Conservation (phyloP, 2,329 filamentous ascomycete genomes). For the Periconia sp. region DNA sequence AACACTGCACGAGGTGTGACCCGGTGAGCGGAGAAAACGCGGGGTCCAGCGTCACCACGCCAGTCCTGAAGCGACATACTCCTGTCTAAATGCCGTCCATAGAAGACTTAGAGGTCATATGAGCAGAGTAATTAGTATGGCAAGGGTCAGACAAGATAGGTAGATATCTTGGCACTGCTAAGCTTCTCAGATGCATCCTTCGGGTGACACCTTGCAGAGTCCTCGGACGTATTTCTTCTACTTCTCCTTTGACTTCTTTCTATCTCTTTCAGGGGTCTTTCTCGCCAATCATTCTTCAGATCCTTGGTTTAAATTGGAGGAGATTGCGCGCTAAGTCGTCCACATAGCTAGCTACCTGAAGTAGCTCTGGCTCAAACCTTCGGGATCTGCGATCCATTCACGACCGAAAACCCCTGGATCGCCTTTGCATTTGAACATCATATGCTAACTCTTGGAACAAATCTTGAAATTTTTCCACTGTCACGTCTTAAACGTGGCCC, state of each 20-base stretch:
- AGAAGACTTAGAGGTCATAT: background rate
- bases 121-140: background rate
- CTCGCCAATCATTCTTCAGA: too few relatives aligned
- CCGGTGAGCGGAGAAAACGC: background rate
- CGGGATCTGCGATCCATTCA: too few relatives aligned
- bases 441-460: background rate
- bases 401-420: background rate
- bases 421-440: background rate
- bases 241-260: too few relatives aligned
- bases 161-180: too few relatives aligned
- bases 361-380: too few relatives aligned
- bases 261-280: too few relatives aligned
- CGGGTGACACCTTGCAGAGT: too few relatives aligned
- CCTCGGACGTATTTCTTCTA: too few relatives aligned
- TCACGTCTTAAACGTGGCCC: background rate
- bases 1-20: background rate
- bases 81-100: background rate
- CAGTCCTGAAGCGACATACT: slow-evolving; percentile 2
- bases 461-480: background rate
- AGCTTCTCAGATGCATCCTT: too few relatives aligned
- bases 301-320: too few relatives aligned
- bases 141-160: background rate
- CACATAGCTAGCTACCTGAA: too few relatives aligned
- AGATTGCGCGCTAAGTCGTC: too few relatives aligned
- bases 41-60: slow-evolving; percentile 2